phyloP scores from a whole-genome alignment of 305 asterid genomes.

The Solanum hybrid region DNA sequence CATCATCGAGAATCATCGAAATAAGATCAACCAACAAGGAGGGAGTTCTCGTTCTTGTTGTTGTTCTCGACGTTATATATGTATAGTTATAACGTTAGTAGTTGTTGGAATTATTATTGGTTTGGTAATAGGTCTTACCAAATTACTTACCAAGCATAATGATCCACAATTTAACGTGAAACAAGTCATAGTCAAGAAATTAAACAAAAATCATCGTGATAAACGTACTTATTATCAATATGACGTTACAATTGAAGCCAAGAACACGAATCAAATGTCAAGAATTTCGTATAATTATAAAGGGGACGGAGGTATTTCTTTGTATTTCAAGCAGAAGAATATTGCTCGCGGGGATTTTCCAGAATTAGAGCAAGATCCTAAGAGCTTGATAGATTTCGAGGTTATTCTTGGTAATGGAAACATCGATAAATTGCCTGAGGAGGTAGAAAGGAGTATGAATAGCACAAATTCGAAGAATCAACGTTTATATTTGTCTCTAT shows the following conservation, averaged over 20 bases:
- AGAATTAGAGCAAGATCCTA: background rate
- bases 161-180: constrained; percentile 6
- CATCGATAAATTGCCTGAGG: background rate
- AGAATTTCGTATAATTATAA: background rate
- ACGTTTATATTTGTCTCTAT: background rate
- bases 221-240: background rate
- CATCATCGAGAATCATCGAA: background rate
- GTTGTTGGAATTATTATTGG: background rate
- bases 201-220: background rate
- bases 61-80: background rate
- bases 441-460: background rate
- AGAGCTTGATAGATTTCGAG: background rate
- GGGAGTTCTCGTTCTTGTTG: background rate
- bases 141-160: background rate
- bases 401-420: background rate
- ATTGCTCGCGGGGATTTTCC: constrained; percentile 3
- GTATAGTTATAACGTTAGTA: background rate
- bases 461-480: background rate
- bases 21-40: background rate
- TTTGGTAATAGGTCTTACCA: background rate
- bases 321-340: constrained; percentile 8
- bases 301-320: background rate
- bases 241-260: background rate
- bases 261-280: constrained; percentile 1
- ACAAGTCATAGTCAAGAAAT: background rate